Evolutionary conservation across 768 basidiomycete species (phyloP), one percentile per base, ranked within the genome.

Genomic region (Tricholoma bakamatsutake): DNA sequence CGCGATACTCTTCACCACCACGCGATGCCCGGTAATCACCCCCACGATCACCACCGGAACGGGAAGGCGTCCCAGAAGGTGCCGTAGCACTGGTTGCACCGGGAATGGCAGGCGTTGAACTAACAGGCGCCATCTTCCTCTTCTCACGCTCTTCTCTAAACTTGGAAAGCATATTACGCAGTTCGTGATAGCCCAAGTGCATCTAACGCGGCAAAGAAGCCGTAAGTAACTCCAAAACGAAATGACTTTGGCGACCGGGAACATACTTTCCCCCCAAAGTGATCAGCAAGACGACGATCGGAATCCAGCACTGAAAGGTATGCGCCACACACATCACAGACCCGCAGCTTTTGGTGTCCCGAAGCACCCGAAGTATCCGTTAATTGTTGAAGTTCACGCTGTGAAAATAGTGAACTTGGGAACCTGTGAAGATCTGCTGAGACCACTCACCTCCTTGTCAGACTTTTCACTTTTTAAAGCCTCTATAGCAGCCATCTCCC

Each of bases 251-350:
- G 55, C 53, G 31, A 45, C 54, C 33, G 49, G 31, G 17, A 58
- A 72, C 88, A 70, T 65, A 92, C 96, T 79, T 99, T 99, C 66
- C 97, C 97, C 73, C 97, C 97, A 77, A 99, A 99, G 72, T 99
- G 97, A 77, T 99, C 97, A 51, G 97, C 97, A 58, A 99, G 77
- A 69, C 97, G 93, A 69, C 96, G 87, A 77, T 99, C 97, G 56
- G 96, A 98, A 73, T 99, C 97, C 48, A 98, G 80, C 35, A 99
- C 92, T 13, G 93, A 96, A 45, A 99, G 81, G 78, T 98, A 98
- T n/a, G 97, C 97, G 64, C 97, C 97, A 69, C 97, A 99, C 28
- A 98, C 95, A 76, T 99, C 97, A 76, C 97, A 98, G n/a, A 99
- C 97, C 59, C 97, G 88, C 63, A 99, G 77, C 73, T 98, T 98